Evolutionary conservation across 768 basidiomycete species (phyloP), one percentile per base, ranked within the genome.

Genomic region (Clitopilus passeckerianus): DNA sequence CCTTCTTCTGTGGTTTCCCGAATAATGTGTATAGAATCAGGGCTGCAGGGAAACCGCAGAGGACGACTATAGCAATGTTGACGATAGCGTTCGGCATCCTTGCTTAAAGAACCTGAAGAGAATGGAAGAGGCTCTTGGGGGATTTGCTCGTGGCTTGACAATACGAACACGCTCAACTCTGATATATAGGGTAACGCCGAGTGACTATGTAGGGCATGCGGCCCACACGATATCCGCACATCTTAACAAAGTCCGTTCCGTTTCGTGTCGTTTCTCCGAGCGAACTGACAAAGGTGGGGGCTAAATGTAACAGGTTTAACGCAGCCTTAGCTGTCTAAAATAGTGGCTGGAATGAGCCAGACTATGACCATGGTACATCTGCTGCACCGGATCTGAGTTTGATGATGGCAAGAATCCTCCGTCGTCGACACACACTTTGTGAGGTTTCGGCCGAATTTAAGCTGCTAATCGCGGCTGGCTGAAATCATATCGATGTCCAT

Each of bases 141-240:
- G 43, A 27, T 10, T 30, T 30, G n/a, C 24, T 58, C 46, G 57
- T 58, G 34, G 43, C 23, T 34, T 34, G 24, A 35, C 64, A 50
- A 50, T 22, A 22, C n/a, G 18, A 50, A 50, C 46, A 50, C 16
- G 46, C 46, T 18, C n/a, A 41, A 14, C 3, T 20, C 15, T 50
- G 46, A 50, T 50, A 50, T 50, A 50, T 50, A 50, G 18, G 46
- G 46, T 50, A 50, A 50, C 46, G 46, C 46, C 46, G 46, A 50
- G 46, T 50, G 46, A 50, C 37, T 41, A 20, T 50, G 46, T 3
- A 50, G n/a, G n/a, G 22, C 22, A 23, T 20, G 22, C 18, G 46
- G 12, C 46, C 46, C 46, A 50, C 46, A 50, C 46, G 22, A 50
- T n/a, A 20, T 50, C 46, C 46, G 16, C 10, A 23, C 46, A 18